Evolutionary conservation across 106 monocot species (phyloP).

Genomic region (Gastrodia elata): DNA sequence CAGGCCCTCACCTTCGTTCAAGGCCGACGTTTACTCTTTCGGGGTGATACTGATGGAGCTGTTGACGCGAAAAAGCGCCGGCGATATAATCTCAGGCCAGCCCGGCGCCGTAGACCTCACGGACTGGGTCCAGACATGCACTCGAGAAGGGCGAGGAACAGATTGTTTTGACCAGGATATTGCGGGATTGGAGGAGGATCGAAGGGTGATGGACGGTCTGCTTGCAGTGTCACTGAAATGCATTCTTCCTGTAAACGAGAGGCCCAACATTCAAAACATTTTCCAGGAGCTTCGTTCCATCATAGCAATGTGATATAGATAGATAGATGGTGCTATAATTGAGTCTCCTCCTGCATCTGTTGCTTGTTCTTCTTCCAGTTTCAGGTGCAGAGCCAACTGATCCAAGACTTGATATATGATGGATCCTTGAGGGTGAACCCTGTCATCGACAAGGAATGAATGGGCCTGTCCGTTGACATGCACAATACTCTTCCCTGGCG

Average conservation of each 20-base stretch:
- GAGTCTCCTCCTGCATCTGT: slow-evolving; percentile 29
- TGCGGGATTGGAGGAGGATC: slow-evolving; percentile 57
- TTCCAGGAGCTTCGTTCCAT: slow-evolving; percentile 63
- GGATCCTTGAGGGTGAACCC: slow-evolving; percentile 16
- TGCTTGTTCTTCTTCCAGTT: slow-evolving; percentile 8
- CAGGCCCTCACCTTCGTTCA: slow-evolving; percentile 54
- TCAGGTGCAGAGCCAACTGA: slow-evolving; percentile 21
- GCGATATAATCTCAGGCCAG: slow-evolving; percentile 84
- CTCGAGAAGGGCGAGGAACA: slow-evolving; percentile 53
- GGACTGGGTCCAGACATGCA: slow-evolving; percentile 87
- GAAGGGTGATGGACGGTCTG: slow-evolving; percentile 63
- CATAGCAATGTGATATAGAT: slow-evolving; percentile 62
- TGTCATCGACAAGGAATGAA: slow-evolving; percentile 23
- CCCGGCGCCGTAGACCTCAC: slow-evolving; percentile 75
- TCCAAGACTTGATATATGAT: slow-evolving; percentile 16
- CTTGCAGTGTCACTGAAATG: slow-evolving; percentile 70
- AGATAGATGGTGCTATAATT: too few species aligned
- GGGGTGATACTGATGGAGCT: slow-evolving; percentile 85
- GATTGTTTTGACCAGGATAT: slow-evolving; percentile 84
- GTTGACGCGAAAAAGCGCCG: slow-evolving; percentile 72
- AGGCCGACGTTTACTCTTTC: slow-evolving; percentile 76
- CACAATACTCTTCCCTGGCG: slow-evolving; percentile 22
- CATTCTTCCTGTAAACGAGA: slow-evolving; percentile 78
- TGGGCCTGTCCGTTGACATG: slow-evolving; percentile 19
- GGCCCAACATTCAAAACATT: slow-evolving; percentile 79